Conservation (phyloP, 2,329 filamentous ascomycete species). For the Plectosphaerella plurivora region DNA sequence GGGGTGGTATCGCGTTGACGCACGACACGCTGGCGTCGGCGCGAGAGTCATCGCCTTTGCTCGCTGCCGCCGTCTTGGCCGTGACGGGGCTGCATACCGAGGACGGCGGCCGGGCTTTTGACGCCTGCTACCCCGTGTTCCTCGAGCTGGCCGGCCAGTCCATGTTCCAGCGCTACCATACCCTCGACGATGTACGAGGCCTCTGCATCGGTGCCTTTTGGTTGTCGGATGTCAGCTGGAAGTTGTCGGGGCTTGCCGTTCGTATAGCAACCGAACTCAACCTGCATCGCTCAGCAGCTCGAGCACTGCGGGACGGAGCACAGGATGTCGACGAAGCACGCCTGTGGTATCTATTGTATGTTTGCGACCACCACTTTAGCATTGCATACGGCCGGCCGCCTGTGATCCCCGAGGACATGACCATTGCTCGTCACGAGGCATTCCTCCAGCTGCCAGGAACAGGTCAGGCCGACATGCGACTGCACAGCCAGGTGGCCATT, state of each 20-base stretch:
- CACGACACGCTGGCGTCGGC: conserved; percentile 21
- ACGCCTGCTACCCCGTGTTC: conserved; percentile 54
- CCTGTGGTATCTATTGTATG: conserved; percentile 60
- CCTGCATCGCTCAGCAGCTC: conserved; percentile 48
- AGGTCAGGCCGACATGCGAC: conserved; percentile 49
- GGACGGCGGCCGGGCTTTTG: conserved; percentile 40
- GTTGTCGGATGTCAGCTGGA: conserved; percentile 53
- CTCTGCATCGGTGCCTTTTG: conserved; percentile 62
- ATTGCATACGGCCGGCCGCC: conserved; percentile 57
- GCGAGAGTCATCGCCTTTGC: conserved; percentile 21
- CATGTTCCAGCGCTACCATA: conserved; percentile 49
- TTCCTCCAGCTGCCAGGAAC: conserved; percentile 45
- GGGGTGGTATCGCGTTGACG: conserved; percentile 24
- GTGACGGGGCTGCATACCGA: conserved; percentile 24
- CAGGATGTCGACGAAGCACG: conserved; percentile 51
- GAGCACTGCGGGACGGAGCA: conserved; percentile 33
- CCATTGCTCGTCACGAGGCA: conserved; percentile 51
- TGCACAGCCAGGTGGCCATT: conserved; percentile 55
- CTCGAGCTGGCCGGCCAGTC: conserved; percentile 51
- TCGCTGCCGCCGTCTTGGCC: conserved; percentile 25
- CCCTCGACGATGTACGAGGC: conserved; percentile 54
- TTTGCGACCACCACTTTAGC: conserved; percentile 63
- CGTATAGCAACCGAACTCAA: conserved; percentile 54
- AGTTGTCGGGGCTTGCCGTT: conserved; percentile 54
- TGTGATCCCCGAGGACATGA: conserved; percentile 52